phyloP scores from a whole-genome alignment of 2,329 filamentous ascomycete species.

The Elsinoe batatas region DNA sequence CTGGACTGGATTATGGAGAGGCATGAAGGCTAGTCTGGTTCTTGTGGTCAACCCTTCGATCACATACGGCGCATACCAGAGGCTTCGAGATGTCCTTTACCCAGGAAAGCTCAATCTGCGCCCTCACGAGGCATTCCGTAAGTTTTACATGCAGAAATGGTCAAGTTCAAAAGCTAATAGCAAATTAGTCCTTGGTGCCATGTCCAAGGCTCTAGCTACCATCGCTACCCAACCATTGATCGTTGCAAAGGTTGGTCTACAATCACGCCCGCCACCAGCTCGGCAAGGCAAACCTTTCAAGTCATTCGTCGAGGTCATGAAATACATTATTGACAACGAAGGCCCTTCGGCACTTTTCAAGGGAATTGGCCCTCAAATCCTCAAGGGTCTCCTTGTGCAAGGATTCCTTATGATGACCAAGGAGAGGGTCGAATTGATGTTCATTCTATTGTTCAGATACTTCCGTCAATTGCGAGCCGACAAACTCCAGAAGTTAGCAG shows the following conservation, averaged over 20 bases:
- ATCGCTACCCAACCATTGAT: conserved; percentile 90
- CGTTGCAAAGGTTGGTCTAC: conserved; percentile 92
- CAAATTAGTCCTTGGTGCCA: conserved; percentile 63
- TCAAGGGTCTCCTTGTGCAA: conserved; percentile 88
- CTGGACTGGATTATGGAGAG: conserved; percentile 81
- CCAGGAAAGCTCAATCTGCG: conserved; percentile 65
- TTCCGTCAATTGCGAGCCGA: conserved; percentile 59
- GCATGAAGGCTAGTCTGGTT: conserved; percentile 89
- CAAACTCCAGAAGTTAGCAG: conserved; percentile 58
- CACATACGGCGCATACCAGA: conserved; percentile 93
- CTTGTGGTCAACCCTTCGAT: conserved; percentile 94
- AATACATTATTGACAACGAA: conserved; percentile 83
- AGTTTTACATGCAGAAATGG: conserved; percentile 33
- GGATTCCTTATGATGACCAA: conserved; percentile 99
- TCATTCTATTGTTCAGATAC: conserved; percentile 77
- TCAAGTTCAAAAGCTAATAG: conserved; percentile 8
- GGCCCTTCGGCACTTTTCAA: conserved; percentile 82
- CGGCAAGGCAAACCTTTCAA: conserved; percentile 87
- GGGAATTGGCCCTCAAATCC: conserved; percentile 85
- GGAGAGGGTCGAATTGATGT: conserved; percentile 83
- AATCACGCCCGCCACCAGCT: conserved; percentile 79
- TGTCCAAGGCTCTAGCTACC: conserved; percentile 88
- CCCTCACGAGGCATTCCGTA: conserved; percentile 84
- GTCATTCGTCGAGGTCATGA: conserved; percentile 88
- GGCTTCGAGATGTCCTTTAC: conserved; percentile 67